A percentile compares a stretch with the other conserved stretches of the same genome.
phyloP scores from a whole-genome alignment of 768 basidiomycete genomes.

The Russula virescens region DNA sequence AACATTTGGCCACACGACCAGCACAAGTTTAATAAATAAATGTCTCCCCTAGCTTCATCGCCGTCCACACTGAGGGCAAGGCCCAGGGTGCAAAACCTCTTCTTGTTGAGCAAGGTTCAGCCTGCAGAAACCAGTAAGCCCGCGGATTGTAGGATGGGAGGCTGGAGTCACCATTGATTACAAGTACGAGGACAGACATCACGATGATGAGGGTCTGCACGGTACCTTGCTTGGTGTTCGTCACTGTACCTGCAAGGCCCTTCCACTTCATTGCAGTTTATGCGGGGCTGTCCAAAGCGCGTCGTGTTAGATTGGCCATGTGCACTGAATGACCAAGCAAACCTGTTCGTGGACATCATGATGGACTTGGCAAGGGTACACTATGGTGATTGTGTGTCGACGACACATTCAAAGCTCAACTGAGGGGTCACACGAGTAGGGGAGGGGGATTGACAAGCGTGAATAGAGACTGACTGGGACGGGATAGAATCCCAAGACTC shows the following conservation, averaged over 20 bases:
- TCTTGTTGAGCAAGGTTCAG: neutral
- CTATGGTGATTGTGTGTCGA: neutral
- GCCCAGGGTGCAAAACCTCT: neutral
- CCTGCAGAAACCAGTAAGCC: conserved; percentile 9
- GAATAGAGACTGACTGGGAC: conserved; percentile 4
- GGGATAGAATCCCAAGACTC: neutral
- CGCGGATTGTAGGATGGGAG: neutral
- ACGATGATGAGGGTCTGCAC: neutral
- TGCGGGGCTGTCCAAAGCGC: neutral
- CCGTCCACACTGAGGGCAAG: conserved; percentile 4
- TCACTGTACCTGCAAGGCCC: conserved; percentile 15
- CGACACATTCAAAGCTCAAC: conserved; percentile 15
- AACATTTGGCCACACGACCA: neutral
- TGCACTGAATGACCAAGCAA: neutral
- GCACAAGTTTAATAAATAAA: neutral
- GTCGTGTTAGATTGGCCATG: neutral
- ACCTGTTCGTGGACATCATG: conserved; percentile 1
- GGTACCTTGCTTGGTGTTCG: too few relatives aligned
- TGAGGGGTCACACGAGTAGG: conserved; percentile 3
- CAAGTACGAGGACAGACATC: neutral
- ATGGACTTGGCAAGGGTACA: conserved; percentile 18
- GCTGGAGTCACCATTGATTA: neutral
- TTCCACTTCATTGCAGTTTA: conserved; percentile 6
- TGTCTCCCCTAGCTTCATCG: neutral
- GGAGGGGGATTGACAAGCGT: neutral